These are phyloP conservation scores for Pseudomonodictys pantanalensis DNA, from an alignment of 495 filamentous ascomycete genomes.

Conservation along the genomic window DNA sequence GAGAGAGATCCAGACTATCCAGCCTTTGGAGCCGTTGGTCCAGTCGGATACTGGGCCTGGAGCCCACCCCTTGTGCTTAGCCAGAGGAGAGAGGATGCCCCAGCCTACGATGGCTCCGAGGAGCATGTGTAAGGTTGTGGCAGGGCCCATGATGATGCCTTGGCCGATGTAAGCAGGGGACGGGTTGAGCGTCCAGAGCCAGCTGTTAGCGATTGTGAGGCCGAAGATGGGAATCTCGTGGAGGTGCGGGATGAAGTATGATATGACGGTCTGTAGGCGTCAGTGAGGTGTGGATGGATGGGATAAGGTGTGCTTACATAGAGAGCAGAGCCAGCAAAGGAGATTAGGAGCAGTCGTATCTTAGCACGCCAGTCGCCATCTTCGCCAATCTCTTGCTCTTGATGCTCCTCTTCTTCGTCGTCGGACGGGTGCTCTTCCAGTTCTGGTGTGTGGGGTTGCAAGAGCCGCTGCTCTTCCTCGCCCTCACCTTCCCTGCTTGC, in stretches of 20 bases:
- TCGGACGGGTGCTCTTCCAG: slow-evolving; percentile 9
- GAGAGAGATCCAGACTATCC: slow-evolving; percentile 94
- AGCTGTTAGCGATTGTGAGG: slow-evolving; percentile 64
- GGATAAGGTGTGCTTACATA: slow-evolving; percentile 43
- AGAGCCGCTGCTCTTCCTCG: slow-evolving; percentile 24
- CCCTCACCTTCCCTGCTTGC: slow-evolving; percentile 1
- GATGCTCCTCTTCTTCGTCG: slow-evolving; percentile 14
- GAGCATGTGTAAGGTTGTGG: slow-evolving; percentile 93
- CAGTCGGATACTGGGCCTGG: slow-evolving; percentile 82
- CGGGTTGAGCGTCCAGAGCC: slow-evolving; percentile 96
- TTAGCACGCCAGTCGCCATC: slow-evolving; percentile 60
- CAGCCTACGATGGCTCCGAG: slow-evolving; percentile 87
- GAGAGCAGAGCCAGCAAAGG: slow-evolving; percentile 57
- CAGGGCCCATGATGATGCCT: slow-evolving; percentile 83
- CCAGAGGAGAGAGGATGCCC: slow-evolving; percentile 85
- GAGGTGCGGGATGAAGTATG: slow-evolving; percentile 86
- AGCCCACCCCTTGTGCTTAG: slow-evolving; percentile 83
- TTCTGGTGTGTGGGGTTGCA: background rate
- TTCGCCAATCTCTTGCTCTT: slow-evolving; percentile 36
- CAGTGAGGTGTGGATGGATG: background rate
- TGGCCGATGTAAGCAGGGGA: slow-evolving; percentile 91
- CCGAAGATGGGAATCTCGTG: slow-evolving; percentile 85
- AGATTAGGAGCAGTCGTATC: slow-evolving; percentile 57
- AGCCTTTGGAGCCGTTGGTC: slow-evolving; percentile 89
- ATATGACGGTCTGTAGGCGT: slow-evolving; percentile 65